Conservation (phyloP, 2,329 filamentous ascomycete species). For the Diplocarpon mali region DNA sequence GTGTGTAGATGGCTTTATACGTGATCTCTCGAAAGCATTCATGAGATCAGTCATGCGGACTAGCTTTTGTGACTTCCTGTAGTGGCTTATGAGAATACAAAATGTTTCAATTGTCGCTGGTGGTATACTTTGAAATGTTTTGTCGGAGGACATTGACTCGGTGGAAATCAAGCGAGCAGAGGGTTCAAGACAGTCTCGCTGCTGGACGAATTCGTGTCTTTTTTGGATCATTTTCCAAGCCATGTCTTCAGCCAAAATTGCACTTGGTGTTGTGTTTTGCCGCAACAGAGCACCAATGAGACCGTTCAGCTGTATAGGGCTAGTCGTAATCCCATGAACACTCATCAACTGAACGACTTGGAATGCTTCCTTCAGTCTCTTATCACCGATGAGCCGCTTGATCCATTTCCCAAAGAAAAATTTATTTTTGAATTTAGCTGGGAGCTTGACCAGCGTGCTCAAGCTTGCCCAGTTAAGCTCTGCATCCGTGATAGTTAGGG, state of each 20-base stretch:
- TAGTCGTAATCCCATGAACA: conserved; percentile 52
- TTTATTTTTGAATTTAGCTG: conserved; percentile 49
- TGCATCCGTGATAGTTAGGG: conserved; percentile 13
- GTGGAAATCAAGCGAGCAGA: conserved; percentile 1
- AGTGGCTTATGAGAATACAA: conserved; percentile 61
- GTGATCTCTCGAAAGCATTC: conserved; percentile 48
- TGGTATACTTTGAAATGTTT: conserved; percentile 36
- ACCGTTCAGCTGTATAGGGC: conserved; percentile 70
- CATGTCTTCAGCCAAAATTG: conserved; percentile 51
- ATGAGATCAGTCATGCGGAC: conserved; percentile 48
- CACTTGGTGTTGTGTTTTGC: conserved; percentile 39
- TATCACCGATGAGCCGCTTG: conserved; percentile 66
- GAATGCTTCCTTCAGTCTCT: conserved; percentile 58
- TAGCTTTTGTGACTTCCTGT: conserved; percentile 50
- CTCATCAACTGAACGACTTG: conserved; percentile 69
- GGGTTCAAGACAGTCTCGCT: conserved; percentile 22
- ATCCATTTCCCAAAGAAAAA: conserved; percentile 87
- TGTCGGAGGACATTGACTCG: conserved; percentile 12
- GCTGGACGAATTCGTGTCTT: conserved; percentile 51
- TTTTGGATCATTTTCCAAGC: conserved; percentile 69
- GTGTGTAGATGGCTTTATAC: conserved; percentile 58
- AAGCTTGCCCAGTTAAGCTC: conserved; percentile 28
- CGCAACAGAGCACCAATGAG: conserved; percentile 71
- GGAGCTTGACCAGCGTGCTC: conserved; percentile 36
- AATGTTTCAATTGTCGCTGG: conserved; percentile 69